Conservation (phyloP, 2,329 filamentous ascomycete genomes). For the Trichoderma lentiforme region DNA sequence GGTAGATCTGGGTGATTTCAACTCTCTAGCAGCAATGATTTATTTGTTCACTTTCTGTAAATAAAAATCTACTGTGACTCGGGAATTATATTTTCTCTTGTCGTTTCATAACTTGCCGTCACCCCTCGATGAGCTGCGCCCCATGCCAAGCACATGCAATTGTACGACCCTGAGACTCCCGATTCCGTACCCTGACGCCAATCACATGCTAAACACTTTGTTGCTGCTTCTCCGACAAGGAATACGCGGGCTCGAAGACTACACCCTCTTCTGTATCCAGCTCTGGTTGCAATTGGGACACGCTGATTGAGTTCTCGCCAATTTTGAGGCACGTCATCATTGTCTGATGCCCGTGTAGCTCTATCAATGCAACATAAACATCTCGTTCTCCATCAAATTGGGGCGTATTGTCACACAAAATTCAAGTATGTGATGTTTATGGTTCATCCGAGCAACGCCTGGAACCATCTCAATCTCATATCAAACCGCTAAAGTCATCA, state of each 20-base stretch:
- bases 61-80: neutral
- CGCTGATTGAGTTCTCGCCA: neutral
- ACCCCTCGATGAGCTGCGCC: neutral
- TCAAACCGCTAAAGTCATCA: neutral
- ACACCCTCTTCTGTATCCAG: neutral
- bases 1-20: neutral
- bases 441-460: neutral
- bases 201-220: slow-evolving; percentile 4
- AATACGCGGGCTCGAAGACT: neutral
- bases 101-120: neutral
- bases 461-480: neutral
- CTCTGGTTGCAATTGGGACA: neutral
- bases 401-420: neutral
- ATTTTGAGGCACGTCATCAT: neutral
- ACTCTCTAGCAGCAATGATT: neutral
- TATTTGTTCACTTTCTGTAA: neutral
- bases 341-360: neutral
- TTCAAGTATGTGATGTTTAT: neutral
- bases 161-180: neutral
- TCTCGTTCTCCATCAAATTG: neutral
- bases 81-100: no score
- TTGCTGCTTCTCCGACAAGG: neutral
- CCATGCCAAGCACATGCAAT: neutral
- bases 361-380: neutral
- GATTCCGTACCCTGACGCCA: neutral